A percentile compares a stretch with the other conserved stretches of the same genome.
Evolutionary conservation across 169 alveolate genomes (phyloP).

Genomic region (Eimeria zaria): DNA sequence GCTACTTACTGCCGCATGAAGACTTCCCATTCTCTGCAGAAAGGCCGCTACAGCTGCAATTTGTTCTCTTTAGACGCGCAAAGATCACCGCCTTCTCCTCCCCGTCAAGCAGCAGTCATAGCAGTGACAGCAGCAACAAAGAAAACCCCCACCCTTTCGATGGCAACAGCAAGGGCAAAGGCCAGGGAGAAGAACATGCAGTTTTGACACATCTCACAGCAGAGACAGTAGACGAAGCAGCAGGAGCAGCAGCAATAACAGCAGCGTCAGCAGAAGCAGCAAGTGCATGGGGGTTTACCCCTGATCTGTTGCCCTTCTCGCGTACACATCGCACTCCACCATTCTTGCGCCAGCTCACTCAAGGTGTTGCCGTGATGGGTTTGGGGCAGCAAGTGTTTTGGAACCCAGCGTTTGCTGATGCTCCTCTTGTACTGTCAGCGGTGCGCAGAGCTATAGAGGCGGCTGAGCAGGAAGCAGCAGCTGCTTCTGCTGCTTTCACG

Average conservation of each 20-base stretch:
- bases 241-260: background rate
- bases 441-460: constrained; percentile 9
- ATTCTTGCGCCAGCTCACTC: constrained; percentile 31
- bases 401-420: constrained; percentile 44
- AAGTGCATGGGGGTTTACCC: background rate
- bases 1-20: constrained; percentile 1
- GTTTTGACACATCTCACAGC: background rate
- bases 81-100: constrained; percentile 2
- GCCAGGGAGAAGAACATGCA: background rate
- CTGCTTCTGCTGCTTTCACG: background rate
- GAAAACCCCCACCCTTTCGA: background rate
- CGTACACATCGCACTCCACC: background rate
- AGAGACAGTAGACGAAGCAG: background rate
- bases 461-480: constrained; percentile 40
- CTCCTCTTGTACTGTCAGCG: constrained; percentile 1
- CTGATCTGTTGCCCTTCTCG: constrained; percentile 31
- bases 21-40: constrained; percentile 40
- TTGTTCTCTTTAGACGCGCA: constrained; percentile 32
- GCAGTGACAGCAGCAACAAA: background rate
- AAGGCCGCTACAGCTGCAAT: constrained; percentile 75
- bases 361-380: constrained; percentile 71
- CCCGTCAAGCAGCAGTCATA: background rate
- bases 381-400: constrained; percentile 36
- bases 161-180: background rate
- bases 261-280: background rate